phyloP scores from a whole-genome alignment of 2,329 filamentous ascomycete species.

The Rasamsonia emersonii region DNA sequence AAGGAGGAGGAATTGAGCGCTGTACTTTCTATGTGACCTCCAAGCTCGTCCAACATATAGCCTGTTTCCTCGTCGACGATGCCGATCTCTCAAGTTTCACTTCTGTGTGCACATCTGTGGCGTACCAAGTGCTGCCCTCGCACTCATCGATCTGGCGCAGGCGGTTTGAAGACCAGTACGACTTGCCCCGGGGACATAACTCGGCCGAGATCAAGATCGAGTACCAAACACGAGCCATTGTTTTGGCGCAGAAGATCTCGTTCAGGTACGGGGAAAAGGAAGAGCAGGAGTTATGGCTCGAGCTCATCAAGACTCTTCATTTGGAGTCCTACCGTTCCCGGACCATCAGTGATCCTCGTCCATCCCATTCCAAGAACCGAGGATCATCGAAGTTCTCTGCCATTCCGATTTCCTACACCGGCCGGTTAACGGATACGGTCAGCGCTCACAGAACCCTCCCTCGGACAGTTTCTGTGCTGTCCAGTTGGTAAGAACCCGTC shows the following conservation, averaged over 20 bases:
- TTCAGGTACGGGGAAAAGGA: slow-evolving; percentile 18
- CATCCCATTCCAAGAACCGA: slow-evolving; percentile 14
- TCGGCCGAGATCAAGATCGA: slow-evolving; percentile 21
- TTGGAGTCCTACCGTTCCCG: slow-evolving; percentile 13
- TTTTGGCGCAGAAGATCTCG: slow-evolving; percentile 20
- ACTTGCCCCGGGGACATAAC: slow-evolving; percentile 15
- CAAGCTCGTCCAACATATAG: slow-evolving; percentile 26
- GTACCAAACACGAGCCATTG: slow-evolving; percentile 27
- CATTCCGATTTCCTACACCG: slow-evolving; percentile 16
- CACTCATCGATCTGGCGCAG: slow-evolving; percentile 26
- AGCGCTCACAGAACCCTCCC: slow-evolving; percentile 4
- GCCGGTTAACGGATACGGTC: slow-evolving; percentile 13
- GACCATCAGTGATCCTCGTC: neutral
- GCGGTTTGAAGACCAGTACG: slow-evolving; percentile 26
- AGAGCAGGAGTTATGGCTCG: slow-evolving; percentile 21
- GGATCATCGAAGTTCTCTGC: slow-evolving; percentile 13
- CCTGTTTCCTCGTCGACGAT: slow-evolving; percentile 20
- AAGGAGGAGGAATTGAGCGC: neutral
- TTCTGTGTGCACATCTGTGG: slow-evolving; percentile 17
- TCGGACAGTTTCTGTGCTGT: slow-evolving; percentile 20
- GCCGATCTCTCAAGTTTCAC: slow-evolving; percentile 23
- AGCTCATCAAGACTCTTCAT: slow-evolving; percentile 22
- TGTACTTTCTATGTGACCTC: neutral
- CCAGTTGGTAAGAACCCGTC: slow-evolving; percentile 20
- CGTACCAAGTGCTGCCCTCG: slow-evolving; percentile 15